Evolutionary conservation across 768 basidiomycete genomes (phyloP).

Genomic region (Termitomyces sp.): DNA sequence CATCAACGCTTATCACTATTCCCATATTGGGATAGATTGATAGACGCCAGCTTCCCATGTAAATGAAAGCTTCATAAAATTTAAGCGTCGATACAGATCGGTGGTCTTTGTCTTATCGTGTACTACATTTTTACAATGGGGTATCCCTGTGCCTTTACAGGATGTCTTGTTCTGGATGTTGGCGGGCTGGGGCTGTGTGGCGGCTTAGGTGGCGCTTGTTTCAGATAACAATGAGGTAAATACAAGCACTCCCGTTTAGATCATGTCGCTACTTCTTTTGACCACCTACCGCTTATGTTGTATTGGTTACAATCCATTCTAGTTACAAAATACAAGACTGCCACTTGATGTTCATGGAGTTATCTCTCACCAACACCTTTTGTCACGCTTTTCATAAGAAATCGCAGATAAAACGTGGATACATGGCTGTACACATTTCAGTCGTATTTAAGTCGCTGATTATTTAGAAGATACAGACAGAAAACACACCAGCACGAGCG

Average conservation of each 20-base stretch:
- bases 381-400: background rate
- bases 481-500: background rate
- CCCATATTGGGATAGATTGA: background rate
- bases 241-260: background rate
- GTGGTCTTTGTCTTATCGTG: background rate
- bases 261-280: background rate
- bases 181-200: background rate
- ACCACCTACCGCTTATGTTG: too few species aligned
- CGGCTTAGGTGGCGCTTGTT: conserved; percentile 3
- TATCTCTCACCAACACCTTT: background rate
- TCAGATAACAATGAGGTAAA: background rate
- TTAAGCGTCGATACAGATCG: background rate
- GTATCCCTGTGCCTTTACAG: background rate
- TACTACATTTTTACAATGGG: background rate
- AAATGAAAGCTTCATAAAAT: background rate
- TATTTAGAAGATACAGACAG: background rate
- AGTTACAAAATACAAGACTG: background rate
- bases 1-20: background rate
- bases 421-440: background rate
- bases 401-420: background rate
- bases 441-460: background rate
- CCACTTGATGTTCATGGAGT: background rate
- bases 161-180: background rate
- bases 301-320: background rate
- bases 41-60: background rate